Base-by-base conservation (phyloP, 1,284 basidiomycete species). In the Trametes polyzona region DNA sequence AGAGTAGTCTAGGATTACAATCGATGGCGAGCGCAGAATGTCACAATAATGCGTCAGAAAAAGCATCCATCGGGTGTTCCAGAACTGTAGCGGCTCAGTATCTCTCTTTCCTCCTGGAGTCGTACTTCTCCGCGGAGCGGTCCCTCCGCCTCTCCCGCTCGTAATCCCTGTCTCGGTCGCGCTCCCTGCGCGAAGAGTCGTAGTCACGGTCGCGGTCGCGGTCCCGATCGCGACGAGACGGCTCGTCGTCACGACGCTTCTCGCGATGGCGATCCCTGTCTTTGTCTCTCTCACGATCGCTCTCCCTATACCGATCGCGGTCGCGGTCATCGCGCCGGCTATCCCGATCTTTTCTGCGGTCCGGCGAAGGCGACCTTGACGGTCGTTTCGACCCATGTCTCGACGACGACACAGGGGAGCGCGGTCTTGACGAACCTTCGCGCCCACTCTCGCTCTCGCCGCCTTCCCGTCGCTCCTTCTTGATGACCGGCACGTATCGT, bases 401-500 rank as follows among this genome's bases (percentile, higher is more conserved):
- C 61, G 54, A 60, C 41, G 68, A 69, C 0, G 37, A 24, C 4
- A 19, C 43, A 23, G 65, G 59, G 19, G 70, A 69, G 21, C 63
- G 51, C 46, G 64, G 58, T 47, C 65, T 47, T n/a, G 66, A 64
- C 26, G 62, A 61, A 42, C 52, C 62, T 41, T 55, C 53, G 17
- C 27, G 61, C 47, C 59, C 69, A 47, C 61, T 63, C 47, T 55
- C 65, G 37, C 63, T 58, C 48, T 52, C 68, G 14, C 57, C 70
- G n/a, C 67, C 68, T 26, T 29, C 44, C 2, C 37, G 29, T 14
- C 74, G 75, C 53, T 88, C 87, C 65, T 78, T 78, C 71, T 82
- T 88, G 29, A 90, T 67, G n/a, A 93, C 73, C 6, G 93, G 93
- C 10, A 93, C 76, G 68, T 94, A 95, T 62, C 83, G 81, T 72